These are phyloP conservation scores for Penicillium aurantiogriseum DNA, from an alignment of 2,329 filamentous ascomycete genomes.

Conservation along the genomic window DNA sequence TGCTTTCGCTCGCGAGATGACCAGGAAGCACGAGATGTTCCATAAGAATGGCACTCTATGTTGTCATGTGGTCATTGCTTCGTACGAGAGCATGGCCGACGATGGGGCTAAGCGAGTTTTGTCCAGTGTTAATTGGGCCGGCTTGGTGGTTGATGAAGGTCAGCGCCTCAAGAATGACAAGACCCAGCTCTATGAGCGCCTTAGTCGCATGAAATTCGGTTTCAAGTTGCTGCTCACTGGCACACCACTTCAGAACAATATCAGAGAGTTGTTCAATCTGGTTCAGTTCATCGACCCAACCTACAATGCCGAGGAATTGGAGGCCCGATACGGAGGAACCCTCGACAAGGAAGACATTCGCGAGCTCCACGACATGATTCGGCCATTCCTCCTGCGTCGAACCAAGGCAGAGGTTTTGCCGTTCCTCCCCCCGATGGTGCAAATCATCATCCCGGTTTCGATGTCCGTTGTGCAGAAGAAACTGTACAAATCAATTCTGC, in stretches of 20 bases:
- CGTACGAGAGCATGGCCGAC: constrained; percentile 84
- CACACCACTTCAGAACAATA: constrained; percentile 82
- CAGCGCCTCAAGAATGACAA: constrained; percentile 93
- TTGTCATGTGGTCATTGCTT: constrained; percentile 91
- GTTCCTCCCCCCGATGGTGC: constrained; percentile 87
- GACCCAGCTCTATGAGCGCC: constrained; percentile 72
- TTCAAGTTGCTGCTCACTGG: constrained; percentile 84
- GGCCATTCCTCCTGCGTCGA: constrained; percentile 68
- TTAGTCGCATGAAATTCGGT: constrained; percentile 71
- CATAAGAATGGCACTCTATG: constrained; percentile 64
- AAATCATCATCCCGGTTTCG: constrained; percentile 92
- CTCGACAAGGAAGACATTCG: constrained; percentile 79
- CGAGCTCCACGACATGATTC: constrained; percentile 78
- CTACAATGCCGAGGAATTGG: constrained; percentile 68
- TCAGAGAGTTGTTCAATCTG: constrained; percentile 92
- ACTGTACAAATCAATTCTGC: constrained; percentile 88
- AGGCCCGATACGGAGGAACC: constrained; percentile 69
- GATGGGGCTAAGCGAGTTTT: constrained; percentile 66
- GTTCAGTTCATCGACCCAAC: constrained; percentile 83
- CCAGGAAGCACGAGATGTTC: constrained; percentile 82
- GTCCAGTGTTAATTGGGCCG: constrained; percentile 73
- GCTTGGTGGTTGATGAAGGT: constrained; percentile 89
- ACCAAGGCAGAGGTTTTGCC: constrained; percentile 90
- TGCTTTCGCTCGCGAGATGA: constrained; percentile 69
- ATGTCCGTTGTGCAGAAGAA: constrained; percentile 94